Conservation (phyloP, 495 filamentous ascomycete genomes). For the Penicillium paradoxum region DNA sequence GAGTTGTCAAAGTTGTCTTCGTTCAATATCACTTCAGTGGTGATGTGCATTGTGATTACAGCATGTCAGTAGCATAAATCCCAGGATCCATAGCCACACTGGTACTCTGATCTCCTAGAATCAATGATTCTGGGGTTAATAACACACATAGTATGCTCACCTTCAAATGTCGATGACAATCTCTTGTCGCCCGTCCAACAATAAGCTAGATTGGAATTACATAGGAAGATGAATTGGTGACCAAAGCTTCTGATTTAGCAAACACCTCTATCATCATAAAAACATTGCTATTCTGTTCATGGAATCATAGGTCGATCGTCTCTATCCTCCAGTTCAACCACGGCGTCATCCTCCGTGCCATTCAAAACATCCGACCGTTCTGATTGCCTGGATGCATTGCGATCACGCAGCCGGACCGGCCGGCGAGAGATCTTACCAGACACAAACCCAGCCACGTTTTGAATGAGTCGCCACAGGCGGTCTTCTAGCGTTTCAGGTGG, state of each 20-base stretch:
- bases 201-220: not conserved
- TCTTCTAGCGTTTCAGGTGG: constrained; percentile 50
- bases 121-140: too few species aligned
- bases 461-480: constrained; percentile 62
- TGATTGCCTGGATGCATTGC: constrained; percentile 48
- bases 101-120: too few species aligned
- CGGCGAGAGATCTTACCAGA: constrained; percentile 14
- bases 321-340: constrained; percentile 59
- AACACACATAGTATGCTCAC: too few species aligned
- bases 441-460: constrained; percentile 36
- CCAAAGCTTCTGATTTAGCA: not conserved
- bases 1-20: too few species aligned
- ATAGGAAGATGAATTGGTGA: not conserved
- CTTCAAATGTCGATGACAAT: too few species aligned
- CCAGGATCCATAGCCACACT: too few species aligned
- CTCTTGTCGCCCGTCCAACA: not conserved
- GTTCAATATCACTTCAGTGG: too few species aligned
- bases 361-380: constrained; percentile 51
- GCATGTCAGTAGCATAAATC: too few species aligned
- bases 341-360: constrained; percentile 59
- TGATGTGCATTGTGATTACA: too few species aligned
- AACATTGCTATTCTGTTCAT: not conserved
- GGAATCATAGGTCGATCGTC: constrained; percentile 15
- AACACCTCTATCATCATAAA: constrained; percentile 1
- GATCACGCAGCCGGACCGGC: constrained; percentile 27